Evolutionary conservation across 805 yeast species (phyloP).

Genomic region (Starmerella gropengiesseri): DNA sequence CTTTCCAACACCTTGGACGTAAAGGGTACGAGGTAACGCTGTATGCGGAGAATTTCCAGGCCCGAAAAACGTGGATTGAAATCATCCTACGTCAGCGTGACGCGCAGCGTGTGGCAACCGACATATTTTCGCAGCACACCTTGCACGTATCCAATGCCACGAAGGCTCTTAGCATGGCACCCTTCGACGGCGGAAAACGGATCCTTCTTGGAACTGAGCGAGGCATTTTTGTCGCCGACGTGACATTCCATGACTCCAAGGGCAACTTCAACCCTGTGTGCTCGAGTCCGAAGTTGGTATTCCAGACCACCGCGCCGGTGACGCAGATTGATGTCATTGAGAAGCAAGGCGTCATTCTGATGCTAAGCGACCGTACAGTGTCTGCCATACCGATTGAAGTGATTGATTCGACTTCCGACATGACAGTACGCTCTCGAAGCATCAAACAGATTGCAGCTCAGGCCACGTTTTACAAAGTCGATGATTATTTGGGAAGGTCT

Average conservation of each 20-base stretch:
- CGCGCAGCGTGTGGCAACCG: conserved; percentile 57
- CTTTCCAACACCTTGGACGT: conserved; percentile 42
- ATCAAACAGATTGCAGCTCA: conserved; percentile 78
- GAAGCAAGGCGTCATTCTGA: conserved; percentile 73
- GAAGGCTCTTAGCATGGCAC: conserved; percentile 45
- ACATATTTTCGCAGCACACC: conserved; percentile 67
- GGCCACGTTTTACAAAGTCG: conserved; percentile 82
- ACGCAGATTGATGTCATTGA: conserved; percentile 86
- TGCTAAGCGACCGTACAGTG: conserved; percentile 70
- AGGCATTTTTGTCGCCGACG: conserved; percentile 77
- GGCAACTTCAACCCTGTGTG: conserved; percentile 30
- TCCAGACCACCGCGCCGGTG: conserved; percentile 56
- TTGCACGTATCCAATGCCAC: conserved; percentile 28
- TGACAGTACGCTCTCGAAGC: conserved; percentile 37
- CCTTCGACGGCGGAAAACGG: conserved; percentile 85
- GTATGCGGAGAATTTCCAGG: conserved; percentile 35
- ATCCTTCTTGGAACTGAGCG: conserved; percentile 82
- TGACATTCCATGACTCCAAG: conserved; percentile 43
- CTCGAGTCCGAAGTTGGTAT: conserved; percentile 52
- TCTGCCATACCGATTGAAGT: conserved; percentile 71
- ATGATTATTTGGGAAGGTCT: conserved; percentile 81
- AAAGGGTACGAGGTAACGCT: conserved; percentile 38
- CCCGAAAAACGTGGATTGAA: conserved; percentile 70
- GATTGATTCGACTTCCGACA: conserved; percentile 28
- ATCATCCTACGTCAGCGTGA: conserved; percentile 72